Base-by-base conservation (phyloP, 228 moss, liverwort and hornwort genomes). In the Sphagnum magellanicum region DNA sequence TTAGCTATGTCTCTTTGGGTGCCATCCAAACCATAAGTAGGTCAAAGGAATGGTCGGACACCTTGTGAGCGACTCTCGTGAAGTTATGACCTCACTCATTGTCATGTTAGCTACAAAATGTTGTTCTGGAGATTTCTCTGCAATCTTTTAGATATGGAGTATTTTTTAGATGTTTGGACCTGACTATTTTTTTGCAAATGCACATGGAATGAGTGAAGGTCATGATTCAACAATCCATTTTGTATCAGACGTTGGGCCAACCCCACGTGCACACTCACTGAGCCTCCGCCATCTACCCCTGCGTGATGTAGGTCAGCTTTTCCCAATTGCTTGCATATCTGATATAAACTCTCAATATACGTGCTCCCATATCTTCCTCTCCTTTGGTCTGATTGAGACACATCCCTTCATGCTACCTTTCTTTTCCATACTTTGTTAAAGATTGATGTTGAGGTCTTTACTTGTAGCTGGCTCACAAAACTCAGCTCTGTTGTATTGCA, bases 291-390 rank as follows among this genome's bases (percentile, higher is more conserved):
- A 98, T 74, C 82, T 98, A 68, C 98, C 98, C 73, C 92, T 98
- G 84, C 94, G 94, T 84, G 98, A 98, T 94, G 94, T 98, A 98
- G 93, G 97, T 98, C 93, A 91, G 91, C 97, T 86, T 81, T 89
- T 83, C 79, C 84, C 53, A 71, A 74, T 32, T 70, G 16, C 76
- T 80, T 63, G 71, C 66, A 70, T 80, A 55, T 52, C 74, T 69
- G 15, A 67, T 13, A 12, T 32, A 16, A 49, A 32, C 32, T 32
- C 32, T 32, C 32, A 32, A 60, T 14, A 16, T 65, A 16, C 4
- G 2, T 64, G 14, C 51, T 10, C 0, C 46, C 14, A 7, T 17
- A 51, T 9, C 10, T 65, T 16, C 51, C 46, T 65, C 8, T 6
- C 51, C n/a, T 14, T 16, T 0, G 5, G 16, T 16, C 16, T 60